A percentile compares a stretch with the other conserved stretches of the same genome.
These are phyloP conservation scores for Xylariaceae sp. DNA, from an alignment of 2,329 filamentous ascomycete genomes.

Conservation along the genomic window DNA sequence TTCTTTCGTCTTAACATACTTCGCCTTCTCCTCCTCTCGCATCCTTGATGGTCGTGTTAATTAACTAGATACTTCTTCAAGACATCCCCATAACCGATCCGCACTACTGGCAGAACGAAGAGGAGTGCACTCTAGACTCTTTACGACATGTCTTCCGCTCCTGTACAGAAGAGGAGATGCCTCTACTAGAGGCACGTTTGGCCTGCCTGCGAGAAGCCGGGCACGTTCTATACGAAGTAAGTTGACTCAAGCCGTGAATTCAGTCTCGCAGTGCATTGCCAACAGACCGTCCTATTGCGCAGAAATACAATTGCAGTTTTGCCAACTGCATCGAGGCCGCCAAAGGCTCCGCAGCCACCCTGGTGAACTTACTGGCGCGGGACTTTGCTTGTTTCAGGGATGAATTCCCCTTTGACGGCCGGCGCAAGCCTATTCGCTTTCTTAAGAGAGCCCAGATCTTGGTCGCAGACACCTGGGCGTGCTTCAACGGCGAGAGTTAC, in stretches of 20 bases:
- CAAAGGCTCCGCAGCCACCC: conserved; percentile 67
- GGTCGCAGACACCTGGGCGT: conserved; percentile 93
- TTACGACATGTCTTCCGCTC: conserved; percentile 78
- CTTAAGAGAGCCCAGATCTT: conserved; percentile 95
- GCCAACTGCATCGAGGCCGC: conserved; percentile 66
- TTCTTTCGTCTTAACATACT: no score
- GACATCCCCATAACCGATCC: conserved; percentile 84
- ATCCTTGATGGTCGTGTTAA: no score
- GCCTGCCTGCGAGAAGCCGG: conserved; percentile 77
- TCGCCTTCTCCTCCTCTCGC: no score
- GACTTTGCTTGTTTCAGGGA: conserved; percentile 85
- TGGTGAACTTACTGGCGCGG: conserved; percentile 78
- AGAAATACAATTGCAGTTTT: conserved; percentile 73
- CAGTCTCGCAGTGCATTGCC: no score
- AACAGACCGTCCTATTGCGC: no score
- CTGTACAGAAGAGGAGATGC: conserved; percentile 78
- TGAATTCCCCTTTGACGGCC: conserved; percentile 65
- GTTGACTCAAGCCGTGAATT: no score
- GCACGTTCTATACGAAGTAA: conserved; percentile 67
- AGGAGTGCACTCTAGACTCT: conserved; percentile 66
- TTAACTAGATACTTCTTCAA: conserved; percentile 28
- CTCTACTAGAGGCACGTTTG: conserved; percentile 71
- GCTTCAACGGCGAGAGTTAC: conserved; percentile 73
- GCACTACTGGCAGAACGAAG: conserved; percentile 74
- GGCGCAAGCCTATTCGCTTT: conserved; percentile 63